Base-by-base conservation (phyloP, 2,329 filamentous ascomycete species). In the Nemania sp. region DNA sequence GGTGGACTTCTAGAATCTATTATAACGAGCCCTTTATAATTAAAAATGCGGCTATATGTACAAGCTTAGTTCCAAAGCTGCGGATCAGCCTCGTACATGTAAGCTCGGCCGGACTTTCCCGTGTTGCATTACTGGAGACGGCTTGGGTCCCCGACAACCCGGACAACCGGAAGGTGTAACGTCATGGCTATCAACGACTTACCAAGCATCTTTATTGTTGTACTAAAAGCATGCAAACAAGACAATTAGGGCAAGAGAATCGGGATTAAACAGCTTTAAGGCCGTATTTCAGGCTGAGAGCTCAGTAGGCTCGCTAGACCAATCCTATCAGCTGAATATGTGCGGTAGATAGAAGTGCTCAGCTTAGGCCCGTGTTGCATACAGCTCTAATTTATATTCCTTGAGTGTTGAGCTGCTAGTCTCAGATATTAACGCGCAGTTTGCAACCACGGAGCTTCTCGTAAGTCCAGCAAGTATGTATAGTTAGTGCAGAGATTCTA, bases 121-220 rank as follows among this genome's bases (percentile, higher is more conserved):
- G 57, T 38, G 45, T 57, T 51, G 43, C 41, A 66, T 61, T 66
- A 26, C 47, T 60, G 35, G 55, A 60, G 52, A 32, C 64, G 64
- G 64, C 20, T 45, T 26, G 35, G 27, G n/a, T n/a, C 53, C 52
- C 64, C 58, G 53, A 63, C 54, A 41, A 53, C 58, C 64, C 64
- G 64, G 52, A 58, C 53, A 49, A 6, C 47, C 64, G 54, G 45
- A 38, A 47, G 13, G 49, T 58, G 35, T 10, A 51, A 47, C 53
- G n/a, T 20, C 26, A 24, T n/a, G 5, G 32, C 47, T 63, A 24
- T 10, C 27, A 47, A 57, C 24, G 32, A 10, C 35, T n/a, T 57
- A 53, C 45, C 26, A 62, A 35, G n/a, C 22, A 15, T 3, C 5
- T 11, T 18, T 3, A 15, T 2, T 8, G 22, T 52, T 20, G 38